Conservation (phyloP, 2,329 filamentous ascomycete species). For the Aspergillus arachidicola region DNA sequence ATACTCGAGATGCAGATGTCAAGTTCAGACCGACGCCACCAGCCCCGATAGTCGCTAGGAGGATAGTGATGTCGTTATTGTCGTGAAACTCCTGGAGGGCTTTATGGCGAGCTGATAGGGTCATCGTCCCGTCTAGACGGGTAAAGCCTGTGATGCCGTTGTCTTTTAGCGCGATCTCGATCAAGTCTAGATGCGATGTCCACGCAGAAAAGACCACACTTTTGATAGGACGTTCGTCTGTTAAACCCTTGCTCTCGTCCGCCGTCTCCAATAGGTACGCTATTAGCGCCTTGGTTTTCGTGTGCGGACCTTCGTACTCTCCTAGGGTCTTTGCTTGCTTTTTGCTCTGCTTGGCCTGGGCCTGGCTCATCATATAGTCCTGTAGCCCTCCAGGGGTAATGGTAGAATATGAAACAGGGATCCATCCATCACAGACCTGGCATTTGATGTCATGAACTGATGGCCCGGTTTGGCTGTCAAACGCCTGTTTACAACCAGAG, state of each 20-base stretch:
- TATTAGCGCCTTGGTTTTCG: slow-evolving; percentile 83
- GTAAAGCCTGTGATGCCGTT: slow-evolving; percentile 59
- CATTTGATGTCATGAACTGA: slow-evolving; percentile 58
- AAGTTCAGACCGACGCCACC: slow-evolving; percentile 91
- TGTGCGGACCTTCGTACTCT: slow-evolving; percentile 81
- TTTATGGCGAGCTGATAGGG: slow-evolving; percentile 69
- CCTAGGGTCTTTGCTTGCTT: slow-evolving; percentile 64
- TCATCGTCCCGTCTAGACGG: slow-evolving; percentile 91
- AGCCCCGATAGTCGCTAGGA: slow-evolving; percentile 89
- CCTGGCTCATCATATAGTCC: slow-evolving; percentile 57
- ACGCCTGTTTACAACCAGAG: slow-evolving; percentile 58
- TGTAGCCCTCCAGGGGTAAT: slow-evolving; percentile 64
- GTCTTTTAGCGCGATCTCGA: slow-evolving; percentile 75
- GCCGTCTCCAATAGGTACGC: slow-evolving; percentile 70
- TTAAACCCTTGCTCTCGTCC: slow-evolving; percentile 54
- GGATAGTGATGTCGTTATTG: slow-evolving; percentile 71
- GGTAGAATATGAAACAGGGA: slow-evolving; percentile 66
- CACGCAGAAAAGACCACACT: slow-evolving; percentile 96
- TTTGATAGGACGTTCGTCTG: slow-evolving; percentile 76
- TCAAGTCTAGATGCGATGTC: slow-evolving; percentile 92
- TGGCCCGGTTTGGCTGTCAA: slow-evolving; percentile 49
- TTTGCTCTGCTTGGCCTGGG: slow-evolving; percentile 53
- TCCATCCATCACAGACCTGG: slow-evolving; percentile 66
- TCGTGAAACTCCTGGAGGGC: slow-evolving; percentile 79
- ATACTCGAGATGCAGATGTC: slow-evolving; percentile 81